Conservation (phyloP, 306 rosid species). For the Vicia villosa region DNA sequence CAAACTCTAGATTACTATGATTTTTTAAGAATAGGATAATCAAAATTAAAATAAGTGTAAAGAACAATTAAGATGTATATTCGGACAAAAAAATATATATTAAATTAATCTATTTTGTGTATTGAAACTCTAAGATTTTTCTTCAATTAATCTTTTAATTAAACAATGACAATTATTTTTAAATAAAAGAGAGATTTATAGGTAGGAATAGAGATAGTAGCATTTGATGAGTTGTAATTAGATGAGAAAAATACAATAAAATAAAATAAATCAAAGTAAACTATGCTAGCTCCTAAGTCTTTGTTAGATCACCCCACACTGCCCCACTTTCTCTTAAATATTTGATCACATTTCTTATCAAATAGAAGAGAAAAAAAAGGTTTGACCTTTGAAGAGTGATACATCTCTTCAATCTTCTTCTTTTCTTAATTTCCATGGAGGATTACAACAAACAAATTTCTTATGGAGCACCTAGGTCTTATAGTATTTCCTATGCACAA, state of each 20-base stretch:
- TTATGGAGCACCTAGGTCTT: conserved; percentile 47
- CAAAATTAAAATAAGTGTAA: too few relatives aligned
- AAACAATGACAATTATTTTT: too few relatives aligned
- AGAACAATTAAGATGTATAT: neutral
- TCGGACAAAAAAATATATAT: neutral
- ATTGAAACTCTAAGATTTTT: too few relatives aligned
- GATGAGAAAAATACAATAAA: neutral
- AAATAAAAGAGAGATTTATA: too few relatives aligned
- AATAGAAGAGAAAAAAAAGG: neutral
- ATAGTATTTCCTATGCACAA: conserved; percentile 55
- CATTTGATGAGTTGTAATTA: too few relatives aligned
- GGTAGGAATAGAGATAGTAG: neutral
- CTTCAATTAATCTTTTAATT: neutral
- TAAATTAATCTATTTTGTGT: too few relatives aligned
- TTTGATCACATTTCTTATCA: neutral
- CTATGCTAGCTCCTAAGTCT: conserved; percentile 16
- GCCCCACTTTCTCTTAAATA: conserved; percentile 10
- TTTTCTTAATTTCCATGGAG: conserved; percentile 48
- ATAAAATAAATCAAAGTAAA: conserved; percentile 7
- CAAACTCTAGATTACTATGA: too few relatives aligned
- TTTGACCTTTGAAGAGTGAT: conserved; percentile 7
- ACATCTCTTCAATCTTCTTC: neutral
- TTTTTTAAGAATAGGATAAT: too few relatives aligned
- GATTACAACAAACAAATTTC: conserved; percentile 51
- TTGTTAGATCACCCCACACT: conserved; percentile 31